Percentiles rank a stretch among this genome's conserved stretches.
phyloP scores from a whole-genome alignment of 2,329 filamentous ascomycete genomes.

The Pyrenophora teres region DNA sequence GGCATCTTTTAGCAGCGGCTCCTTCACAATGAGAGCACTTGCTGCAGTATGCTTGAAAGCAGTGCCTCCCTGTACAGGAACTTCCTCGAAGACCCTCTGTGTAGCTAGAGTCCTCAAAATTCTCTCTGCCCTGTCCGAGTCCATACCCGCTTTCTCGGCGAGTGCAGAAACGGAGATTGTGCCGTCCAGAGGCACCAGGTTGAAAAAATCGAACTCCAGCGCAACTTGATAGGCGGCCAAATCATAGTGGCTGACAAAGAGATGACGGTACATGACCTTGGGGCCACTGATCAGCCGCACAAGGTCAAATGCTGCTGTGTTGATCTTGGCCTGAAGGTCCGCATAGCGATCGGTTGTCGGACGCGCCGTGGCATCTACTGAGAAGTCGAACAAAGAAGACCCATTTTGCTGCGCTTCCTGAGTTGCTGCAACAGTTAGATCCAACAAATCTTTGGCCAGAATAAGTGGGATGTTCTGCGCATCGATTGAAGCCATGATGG shows the following conservation, averaged over 20 bases:
- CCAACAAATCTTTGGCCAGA: no score
- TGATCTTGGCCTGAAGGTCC: constrained; percentile 11
- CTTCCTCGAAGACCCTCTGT: constrained; percentile 29
- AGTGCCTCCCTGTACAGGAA: background rate
- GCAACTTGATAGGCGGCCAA: constrained; percentile 16
- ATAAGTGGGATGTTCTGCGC: no score
- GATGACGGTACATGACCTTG: constrained; percentile 3
- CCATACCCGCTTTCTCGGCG: constrained; percentile 24
- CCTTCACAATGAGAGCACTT: no score
- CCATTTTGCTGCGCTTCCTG: background rate
- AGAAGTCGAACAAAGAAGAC: constrained; percentile 6
- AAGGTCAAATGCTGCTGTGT: constrained; percentile 12
- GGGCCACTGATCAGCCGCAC: constrained; percentile 14
- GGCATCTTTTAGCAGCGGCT: no score
- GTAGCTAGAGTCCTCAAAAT: constrained; percentile 30
- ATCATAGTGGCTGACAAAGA: constrained; percentile 7
- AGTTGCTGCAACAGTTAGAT: background rate
- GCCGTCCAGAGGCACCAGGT: constrained; percentile 9
- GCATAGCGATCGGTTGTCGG: constrained; percentile 9
- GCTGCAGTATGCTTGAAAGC: constrained; percentile 9
- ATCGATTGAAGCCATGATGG: no score
- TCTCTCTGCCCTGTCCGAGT: constrained; percentile 22
- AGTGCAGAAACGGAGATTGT: constrained; percentile 3
- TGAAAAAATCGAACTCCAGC: constrained; percentile 9
- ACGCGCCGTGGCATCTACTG: background rate